Percentiles rank a stretch among this genome's conserved stretches.
Conservation (phyloP, 805 yeast genomes). For the Saturnispora dispora region DNA sequence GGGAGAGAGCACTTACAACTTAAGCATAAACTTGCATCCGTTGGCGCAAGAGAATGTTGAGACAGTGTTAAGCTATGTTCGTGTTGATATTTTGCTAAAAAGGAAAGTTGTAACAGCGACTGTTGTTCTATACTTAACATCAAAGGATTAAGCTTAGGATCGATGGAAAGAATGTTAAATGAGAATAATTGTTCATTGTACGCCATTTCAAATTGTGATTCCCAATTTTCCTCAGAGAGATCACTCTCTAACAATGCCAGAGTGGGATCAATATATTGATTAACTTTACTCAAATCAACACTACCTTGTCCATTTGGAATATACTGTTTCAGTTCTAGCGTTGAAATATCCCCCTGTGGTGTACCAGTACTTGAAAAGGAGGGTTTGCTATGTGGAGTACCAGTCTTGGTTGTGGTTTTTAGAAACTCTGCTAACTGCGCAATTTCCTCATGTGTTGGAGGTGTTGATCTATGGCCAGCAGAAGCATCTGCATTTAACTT, state of each 20-base stretch:
- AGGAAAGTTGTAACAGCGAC: slow-evolving; percentile 15
- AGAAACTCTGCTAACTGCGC: slow-evolving; percentile 14
- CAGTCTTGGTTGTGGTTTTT: slow-evolving; percentile 10
- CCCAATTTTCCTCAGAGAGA: slow-evolving; percentile 7
- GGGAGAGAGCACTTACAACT: slow-evolving; percentile 11
- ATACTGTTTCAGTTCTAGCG: slow-evolving; percentile 7
- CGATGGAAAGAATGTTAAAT: slow-evolving; percentile 18
- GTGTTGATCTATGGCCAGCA: slow-evolving; percentile 13
- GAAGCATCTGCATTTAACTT: slow-evolving; percentile 15
- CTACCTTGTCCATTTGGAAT: slow-evolving; percentile 2
- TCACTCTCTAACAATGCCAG: slow-evolving; percentile 11
- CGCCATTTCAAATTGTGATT: slow-evolving; percentile 13
- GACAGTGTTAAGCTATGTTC: slow-evolving; percentile 14
- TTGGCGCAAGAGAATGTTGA: slow-evolving; percentile 12
- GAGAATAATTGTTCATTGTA: slow-evolving; percentile 16
- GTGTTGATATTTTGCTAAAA: slow-evolving; percentile 16
- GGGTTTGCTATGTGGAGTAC: slow-evolving; percentile 8
- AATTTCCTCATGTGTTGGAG: slow-evolving; percentile 14
- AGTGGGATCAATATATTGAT: slow-evolving; percentile 12
- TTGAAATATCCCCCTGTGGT: slow-evolving; percentile 8
- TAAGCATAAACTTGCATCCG: slow-evolving; percentile 12
- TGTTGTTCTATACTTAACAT: slow-evolving; percentile 18
- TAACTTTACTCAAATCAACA: slow-evolving; percentile 4
- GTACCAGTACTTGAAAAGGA: slow-evolving; percentile 15
- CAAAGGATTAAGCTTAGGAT: slow-evolving; percentile 18